phyloP scores from a whole-genome alignment of 495 filamentous ascomycete genomes.

The Hyaloscypha variabilis region DNA sequence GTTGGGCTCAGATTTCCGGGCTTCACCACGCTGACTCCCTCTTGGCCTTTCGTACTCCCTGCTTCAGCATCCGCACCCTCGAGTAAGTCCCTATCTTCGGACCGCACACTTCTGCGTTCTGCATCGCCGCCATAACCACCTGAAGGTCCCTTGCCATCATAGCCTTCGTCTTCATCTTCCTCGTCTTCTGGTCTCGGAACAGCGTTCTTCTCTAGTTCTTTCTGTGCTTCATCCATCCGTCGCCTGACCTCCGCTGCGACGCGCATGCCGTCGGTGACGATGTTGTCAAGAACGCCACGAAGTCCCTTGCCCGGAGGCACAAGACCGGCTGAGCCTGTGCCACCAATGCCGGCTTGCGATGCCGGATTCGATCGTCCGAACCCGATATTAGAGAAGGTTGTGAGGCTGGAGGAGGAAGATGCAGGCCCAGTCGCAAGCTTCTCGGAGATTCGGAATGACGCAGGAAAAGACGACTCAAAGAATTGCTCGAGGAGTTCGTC shows the following conservation, averaged over 20 bases:
- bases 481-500: constrained; percentile 95
- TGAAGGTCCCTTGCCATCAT: constrained; percentile 43
- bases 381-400: constrained; percentile 75
- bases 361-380: constrained; percentile 44
- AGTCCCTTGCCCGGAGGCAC: constrained; percentile 71
- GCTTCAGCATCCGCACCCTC: constrained; percentile 78
- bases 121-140: constrained; percentile 42
- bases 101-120: constrained; percentile 64
- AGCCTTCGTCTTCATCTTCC: constrained; percentile 78
- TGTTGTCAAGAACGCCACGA: constrained; percentile 91
- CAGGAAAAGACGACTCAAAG: constrained; percentile 80
- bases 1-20: constrained; percentile 19
- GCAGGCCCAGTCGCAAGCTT: constrained; percentile 41
- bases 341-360: constrained; percentile 33
- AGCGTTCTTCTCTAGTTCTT: constrained; percentile 79
- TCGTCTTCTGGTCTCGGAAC: constrained; percentile 61
- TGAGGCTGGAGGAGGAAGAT: constrained; percentile 63
- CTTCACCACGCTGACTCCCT: constrained; percentile 22
- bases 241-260: constrained; percentile 89
- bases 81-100: constrained; percentile 75
- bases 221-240: constrained; percentile 91
- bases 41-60: constrained; percentile 31
- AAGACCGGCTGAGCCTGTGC: constrained; percentile 39
- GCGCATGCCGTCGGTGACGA: constrained; percentile 94
- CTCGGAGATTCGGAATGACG: constrained; percentile 61